Conservation (phyloP, 345 rosid genomes). For the Pistacia atlantica region DNA sequence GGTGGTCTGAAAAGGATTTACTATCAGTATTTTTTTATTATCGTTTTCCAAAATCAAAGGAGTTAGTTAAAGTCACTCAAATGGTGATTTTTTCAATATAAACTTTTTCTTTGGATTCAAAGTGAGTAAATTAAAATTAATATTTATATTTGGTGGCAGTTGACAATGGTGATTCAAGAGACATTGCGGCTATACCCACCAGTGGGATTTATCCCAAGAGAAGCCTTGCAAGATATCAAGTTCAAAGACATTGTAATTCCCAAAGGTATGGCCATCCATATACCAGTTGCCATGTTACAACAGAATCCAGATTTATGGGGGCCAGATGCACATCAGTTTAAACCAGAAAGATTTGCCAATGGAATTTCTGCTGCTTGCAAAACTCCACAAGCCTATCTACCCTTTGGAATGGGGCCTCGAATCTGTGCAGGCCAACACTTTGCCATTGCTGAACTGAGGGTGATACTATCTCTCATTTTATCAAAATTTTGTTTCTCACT, state of each 20-base stretch:
- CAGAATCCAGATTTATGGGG: constrained; percentile 47
- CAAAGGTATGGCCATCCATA: constrained; percentile 31
- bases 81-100: too few species aligned
- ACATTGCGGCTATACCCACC: constrained; percentile 45
- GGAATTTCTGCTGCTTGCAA: constrained; percentile 48
- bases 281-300: constrained; percentile 37
- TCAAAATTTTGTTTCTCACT: constrained; percentile 40
- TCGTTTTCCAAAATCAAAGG: too few species aligned
- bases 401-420: constrained; percentile 45
- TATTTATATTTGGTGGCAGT: constrained; percentile 16
- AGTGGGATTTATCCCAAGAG: constrained; percentile 18
- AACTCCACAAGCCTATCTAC: constrained; percentile 42
- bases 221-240: constrained; percentile 30
- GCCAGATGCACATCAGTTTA: constrained; percentile 34
- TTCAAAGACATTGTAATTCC: constrained; percentile 41
- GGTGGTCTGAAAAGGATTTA: neutral
- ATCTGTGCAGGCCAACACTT: constrained; percentile 51
- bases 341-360: constrained; percentile 44
- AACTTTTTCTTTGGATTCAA: too few species aligned
- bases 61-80: too few species aligned
- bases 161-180: constrained; percentile 42
- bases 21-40: too few species aligned
- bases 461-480: constrained; percentile 35
- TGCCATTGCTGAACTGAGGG: constrained; percentile 48
- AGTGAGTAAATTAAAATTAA: neutral